Conservation (phyloP, 2,329 filamentous ascomycete genomes). For the Zelopaecilomyces penicillatus region DNA sequence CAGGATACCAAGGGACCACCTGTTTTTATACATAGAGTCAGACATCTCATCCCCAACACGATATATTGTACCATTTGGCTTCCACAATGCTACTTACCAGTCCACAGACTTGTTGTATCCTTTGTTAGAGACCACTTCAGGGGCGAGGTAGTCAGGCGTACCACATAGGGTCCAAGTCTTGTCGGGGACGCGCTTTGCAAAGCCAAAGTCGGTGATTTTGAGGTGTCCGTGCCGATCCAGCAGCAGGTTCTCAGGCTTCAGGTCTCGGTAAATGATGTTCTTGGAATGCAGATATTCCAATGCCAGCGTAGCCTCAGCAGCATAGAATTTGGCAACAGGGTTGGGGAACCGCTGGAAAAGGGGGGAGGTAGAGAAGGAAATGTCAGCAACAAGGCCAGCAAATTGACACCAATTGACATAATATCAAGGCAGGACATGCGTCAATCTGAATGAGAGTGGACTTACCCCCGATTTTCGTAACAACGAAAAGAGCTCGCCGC, state of each 20-base stretch:
- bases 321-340: constrained; percentile 98
- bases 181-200: constrained; percentile 95
- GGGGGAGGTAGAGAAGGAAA: not conserved
- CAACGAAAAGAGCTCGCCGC: constrained; percentile 92
- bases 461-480: constrained; percentile 83
- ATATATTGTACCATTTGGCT: not conserved
- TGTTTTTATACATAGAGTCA: constrained; percentile 26
- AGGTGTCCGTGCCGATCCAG: constrained; percentile 88
- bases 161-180: constrained; percentile 99
- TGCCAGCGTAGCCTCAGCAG: constrained; percentile 90
- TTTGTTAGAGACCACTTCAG: constrained; percentile 97
- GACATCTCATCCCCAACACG: not conserved
- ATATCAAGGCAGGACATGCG: too few species aligned
- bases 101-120: constrained; percentile 99
- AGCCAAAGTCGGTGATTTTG: constrained; percentile 97
- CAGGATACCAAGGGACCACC: constrained; percentile 96
- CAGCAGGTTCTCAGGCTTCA: constrained; percentile 91
- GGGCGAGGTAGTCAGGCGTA: constrained; percentile 93
- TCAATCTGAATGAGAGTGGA: constrained; percentile 8
- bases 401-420: too few species aligned
- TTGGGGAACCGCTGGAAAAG: constrained; percentile 83
- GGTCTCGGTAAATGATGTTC: constrained; percentile 94
- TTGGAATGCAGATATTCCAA: constrained; percentile 91
- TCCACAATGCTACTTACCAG: constrained; percentile 56
- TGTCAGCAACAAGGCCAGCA: too few species aligned